phyloP scores from a whole-genome alignment of 163 green algal genomes.

The Trebouxia gelatinosa region DNA sequence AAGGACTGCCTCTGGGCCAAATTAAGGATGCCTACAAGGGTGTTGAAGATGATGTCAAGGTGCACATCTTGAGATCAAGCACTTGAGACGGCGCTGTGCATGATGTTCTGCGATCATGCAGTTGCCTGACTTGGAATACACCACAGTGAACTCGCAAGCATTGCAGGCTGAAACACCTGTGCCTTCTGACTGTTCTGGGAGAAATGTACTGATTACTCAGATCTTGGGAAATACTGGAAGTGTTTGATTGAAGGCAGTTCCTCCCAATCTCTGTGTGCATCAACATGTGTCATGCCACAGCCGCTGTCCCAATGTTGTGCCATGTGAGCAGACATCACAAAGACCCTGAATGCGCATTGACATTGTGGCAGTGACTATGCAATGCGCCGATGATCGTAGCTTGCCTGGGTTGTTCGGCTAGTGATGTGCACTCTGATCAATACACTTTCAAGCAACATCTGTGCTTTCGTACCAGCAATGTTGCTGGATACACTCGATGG shows the following conservation, averaged over 20 bases:
- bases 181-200: no score
- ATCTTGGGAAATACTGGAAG: not conserved
- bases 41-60: conserved; percentile 17
- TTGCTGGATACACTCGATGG: not conserved
- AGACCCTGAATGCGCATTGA: not conserved
- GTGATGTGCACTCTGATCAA: not conserved
- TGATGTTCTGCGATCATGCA: not conserved
- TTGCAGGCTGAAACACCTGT: not conserved
- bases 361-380: not conserved
- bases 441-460: not conserved
- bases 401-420: no score
- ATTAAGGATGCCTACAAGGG: conserved; percentile 26
- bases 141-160: not conserved
- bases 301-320: no score
- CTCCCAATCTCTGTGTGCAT: no score
- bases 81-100: not conserved
- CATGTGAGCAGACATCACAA: no score
- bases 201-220: no score
- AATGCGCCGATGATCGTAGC: no score
- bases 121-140: not conserved
- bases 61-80: not conserved
- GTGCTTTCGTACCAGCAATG: not conserved
- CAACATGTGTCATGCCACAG: no score
- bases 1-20: not conserved
- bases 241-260: no score